A percentile compares a stretch with the other conserved stretches of the same genome.
Evolutionary conservation across 2,329 filamentous ascomycete species (phyloP).

Genomic region (Ceratocystis albifundus): DNA sequence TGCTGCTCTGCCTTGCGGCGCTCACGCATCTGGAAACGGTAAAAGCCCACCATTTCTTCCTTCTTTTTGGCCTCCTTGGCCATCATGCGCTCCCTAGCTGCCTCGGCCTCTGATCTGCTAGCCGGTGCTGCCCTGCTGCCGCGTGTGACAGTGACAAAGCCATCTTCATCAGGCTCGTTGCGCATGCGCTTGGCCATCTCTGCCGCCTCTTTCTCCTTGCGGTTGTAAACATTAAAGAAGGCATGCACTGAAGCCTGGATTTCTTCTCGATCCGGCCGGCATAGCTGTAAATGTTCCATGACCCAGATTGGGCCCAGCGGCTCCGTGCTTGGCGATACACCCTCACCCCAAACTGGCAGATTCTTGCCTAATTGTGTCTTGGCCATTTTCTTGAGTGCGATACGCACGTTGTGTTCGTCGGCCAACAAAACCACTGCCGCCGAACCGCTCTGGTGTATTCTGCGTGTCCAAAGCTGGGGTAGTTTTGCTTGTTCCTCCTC

Average conservation of each 20-base stretch:
- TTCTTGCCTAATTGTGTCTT: slow-evolving; percentile 47
- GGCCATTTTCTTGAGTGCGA: slow-evolving; percentile 62
- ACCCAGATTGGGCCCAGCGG: slow-evolving; percentile 46
- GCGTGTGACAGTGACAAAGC: slow-evolving; percentile 82
- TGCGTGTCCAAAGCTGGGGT: slow-evolving; percentile 61
- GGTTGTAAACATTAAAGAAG: slow-evolving; percentile 75
- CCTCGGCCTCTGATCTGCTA: slow-evolving; percentile 57
- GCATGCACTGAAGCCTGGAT: slow-evolving; percentile 69
- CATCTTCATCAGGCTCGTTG: slow-evolving; percentile 82
- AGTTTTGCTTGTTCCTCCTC: slow-evolving; percentile 51
- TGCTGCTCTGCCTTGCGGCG: slow-evolving; percentile 63
- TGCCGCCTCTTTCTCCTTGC: slow-evolving; percentile 52
- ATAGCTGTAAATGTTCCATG: slow-evolving; percentile 57
- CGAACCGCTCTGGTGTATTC: slow-evolving; percentile 59
- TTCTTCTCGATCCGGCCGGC: slow-evolving; percentile 52
- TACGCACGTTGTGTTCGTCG: slow-evolving; percentile 65
- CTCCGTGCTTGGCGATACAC: slow-evolving; percentile 38
- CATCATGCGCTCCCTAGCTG: slow-evolving; percentile 46
- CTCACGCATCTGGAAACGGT: slow-evolving; percentile 71
- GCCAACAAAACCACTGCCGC: slow-evolving; percentile 75
- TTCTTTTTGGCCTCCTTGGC: slow-evolving; percentile 53
- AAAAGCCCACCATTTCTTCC: slow-evolving; percentile 60
- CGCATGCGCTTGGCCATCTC: slow-evolving; percentile 54
- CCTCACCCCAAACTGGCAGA: slow-evolving; percentile 57
- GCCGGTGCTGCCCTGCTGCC: slow-evolving; percentile 67